Evolutionary conservation across 805 yeast genomes (phyloP), one percentile per base, ranked within the genome.

Genomic region (Cyberlindnera petersonii): DNA sequence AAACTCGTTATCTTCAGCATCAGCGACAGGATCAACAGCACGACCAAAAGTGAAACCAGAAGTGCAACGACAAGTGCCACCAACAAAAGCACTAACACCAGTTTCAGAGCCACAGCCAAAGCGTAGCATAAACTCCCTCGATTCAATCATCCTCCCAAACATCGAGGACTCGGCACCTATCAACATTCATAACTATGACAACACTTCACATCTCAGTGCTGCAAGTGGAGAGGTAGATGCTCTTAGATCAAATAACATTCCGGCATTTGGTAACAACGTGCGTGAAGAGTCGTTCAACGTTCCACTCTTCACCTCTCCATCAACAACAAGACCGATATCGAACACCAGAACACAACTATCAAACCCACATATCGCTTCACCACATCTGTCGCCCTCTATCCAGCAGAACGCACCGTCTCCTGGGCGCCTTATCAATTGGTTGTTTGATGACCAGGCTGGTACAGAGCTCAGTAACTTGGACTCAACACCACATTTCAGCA

Each of bases 201-300:
- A 47, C 35, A 38, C 39, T 10, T 22, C 45, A 5, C 53, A 50
- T 24, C 35, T 55, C 13, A 59, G 54, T 26, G 61, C 59, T 9
- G 61, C 65, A 7, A 47, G 47, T 6, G 60, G 51, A 5, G 63
- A 59, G 19, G 50, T 53, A 5, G 53, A 53, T 33, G 56, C 54
- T 1, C 26, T 52, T 20, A 48, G 37, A 14, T 37, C 33, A 8
- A 46, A 45, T 8, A 19, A 17, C 4, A 9, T 32, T 3, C 27
- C 27, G 7, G 9, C 27, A 3, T 23, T 18, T 14, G 27, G 19
- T n/a, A n/a, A n/a, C n/a, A n/a, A n/a, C n/a, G n/a, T n/a, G n/a
- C n/a, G n/a, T n/a, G n/a, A n/a, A n/a, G n/a, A n/a, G n/a, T n/a
- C n/a, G n/a, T n/a, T n/a, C n/a, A n/a, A 19, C 31, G 37, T 6